Evolutionary conservation across 495 filamentous ascomycete species (phyloP), one percentile per base, ranked within the genome.

Genomic region (Penicillium goetzii): DNA sequence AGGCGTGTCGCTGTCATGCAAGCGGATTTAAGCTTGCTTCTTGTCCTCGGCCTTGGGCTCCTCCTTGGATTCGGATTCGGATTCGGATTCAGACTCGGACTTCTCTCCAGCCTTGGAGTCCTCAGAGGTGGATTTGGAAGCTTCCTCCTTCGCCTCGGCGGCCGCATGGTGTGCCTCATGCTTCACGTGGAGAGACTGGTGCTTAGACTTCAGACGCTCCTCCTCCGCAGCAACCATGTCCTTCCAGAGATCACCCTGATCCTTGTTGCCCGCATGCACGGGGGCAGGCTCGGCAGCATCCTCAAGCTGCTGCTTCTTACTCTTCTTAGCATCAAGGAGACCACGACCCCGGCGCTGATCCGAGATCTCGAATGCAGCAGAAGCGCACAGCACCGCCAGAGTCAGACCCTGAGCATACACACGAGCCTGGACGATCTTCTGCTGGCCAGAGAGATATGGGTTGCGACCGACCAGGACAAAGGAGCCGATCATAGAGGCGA

Each of bases 341-440:
- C 93, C 93, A 71, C 85, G 85, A 19, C 90, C 92, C 66, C 83
- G 84, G 63, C 83, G 85, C 59, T 90, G 89, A 75, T 99, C 95
- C 7, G 84, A 85, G 32, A 93, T 89, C 88, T 99, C 95, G 71
- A 98, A 90, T 19, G 86, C 92, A 41, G 96, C 94, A 60, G 87
- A 90, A 33, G 91, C 92, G 68, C 97, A 81, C 62, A 99, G 78
- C 56, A 98, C 92, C 71, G 90, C 91, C 19, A 99, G 78, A 53
- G 95, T 97, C 69, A 97, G 78, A 17, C 92, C 93, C 80, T 99
- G 95, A n/a, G 95, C 95, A 79, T 98, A 98, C 63, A 99, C 89
- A 83, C 95, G 88, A 11, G 96, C 96, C 83, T 99, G 95, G 21
- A 99, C 95, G 28, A 99, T 81, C 83, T 99, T 99, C 85, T 99